Percentiles rank a stretch among this genome's conserved stretches.
phyloP scores from a whole-genome alignment of 768 basidiomycete species.

The Podaxis sp. region DNA sequence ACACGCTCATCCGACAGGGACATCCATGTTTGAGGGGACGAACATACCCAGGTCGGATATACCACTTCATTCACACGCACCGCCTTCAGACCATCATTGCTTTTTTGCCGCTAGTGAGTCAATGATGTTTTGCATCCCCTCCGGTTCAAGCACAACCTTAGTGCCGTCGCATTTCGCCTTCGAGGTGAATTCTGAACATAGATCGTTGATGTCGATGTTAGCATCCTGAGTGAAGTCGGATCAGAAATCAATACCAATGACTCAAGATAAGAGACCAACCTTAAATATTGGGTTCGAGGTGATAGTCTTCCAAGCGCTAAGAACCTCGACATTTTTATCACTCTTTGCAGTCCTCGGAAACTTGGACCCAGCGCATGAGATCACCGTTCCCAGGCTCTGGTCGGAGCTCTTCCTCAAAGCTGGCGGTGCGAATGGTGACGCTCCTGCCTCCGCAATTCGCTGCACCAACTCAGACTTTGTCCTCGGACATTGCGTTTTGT shows the following conservation, averaged over 20 bases:
- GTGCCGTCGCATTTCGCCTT: conserved; percentile 86
- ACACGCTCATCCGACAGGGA: neutral
- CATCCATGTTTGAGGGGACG: neutral
- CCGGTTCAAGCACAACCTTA: conserved; percentile 74
- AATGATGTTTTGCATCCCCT: conserved; percentile 48
- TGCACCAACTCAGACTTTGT: conserved; percentile 35
- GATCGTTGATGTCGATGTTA: conserved; percentile 76
- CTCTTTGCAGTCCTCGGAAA: conserved; percentile 70
- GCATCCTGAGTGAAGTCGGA: conserved; percentile 27
- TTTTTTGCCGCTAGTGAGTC: conserved; percentile 37
- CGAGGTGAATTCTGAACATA: conserved; percentile 76
- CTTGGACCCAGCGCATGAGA: conserved; percentile 66
- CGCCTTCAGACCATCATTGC: conserved; percentile 10
- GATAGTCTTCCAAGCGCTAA: conserved; percentile 78
- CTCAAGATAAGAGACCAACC: conserved; percentile 37
- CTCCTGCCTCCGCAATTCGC: conserved; percentile 52
- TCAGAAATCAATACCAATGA: conserved; percentile 12
- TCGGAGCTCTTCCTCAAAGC: conserved; percentile 45
- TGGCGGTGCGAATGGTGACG: conserved; percentile 55
- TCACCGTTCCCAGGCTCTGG: conserved; percentile 44
- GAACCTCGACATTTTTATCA: conserved; percentile 74
- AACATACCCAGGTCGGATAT: neutral
- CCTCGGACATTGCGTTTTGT: conserved; percentile 21
- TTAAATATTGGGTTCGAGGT: conserved; percentile 75
- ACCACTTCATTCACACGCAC: conserved; percentile 1